These are phyloP conservation scores for Acanthamoeba castellanii DNA, from an alignment of 208 protist species.

Conservation along the genomic window DNA sequence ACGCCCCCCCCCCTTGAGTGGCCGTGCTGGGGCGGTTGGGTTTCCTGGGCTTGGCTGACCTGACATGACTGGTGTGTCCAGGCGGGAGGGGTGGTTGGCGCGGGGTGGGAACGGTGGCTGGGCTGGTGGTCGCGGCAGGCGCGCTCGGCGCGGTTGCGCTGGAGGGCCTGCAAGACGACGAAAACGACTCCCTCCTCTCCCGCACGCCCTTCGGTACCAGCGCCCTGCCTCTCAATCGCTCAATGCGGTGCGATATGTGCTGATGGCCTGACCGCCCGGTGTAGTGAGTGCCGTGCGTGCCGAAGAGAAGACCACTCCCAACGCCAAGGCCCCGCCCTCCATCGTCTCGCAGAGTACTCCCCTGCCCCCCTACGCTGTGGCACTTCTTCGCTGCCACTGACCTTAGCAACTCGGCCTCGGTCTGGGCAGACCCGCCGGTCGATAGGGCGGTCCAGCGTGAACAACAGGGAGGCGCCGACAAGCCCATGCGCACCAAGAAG, in stretches of 20 bases:
- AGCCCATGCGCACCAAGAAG: not conserved
- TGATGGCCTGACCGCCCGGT: not conserved
- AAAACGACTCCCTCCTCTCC: not conserved
- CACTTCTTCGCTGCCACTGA: not conserved
- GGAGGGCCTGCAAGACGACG: not conserved
- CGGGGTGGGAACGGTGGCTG: not conserved
- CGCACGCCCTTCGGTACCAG: not conserved
- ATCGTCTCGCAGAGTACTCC: constrained; percentile 6
- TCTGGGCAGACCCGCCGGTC: not conserved
- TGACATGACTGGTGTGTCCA: too few species aligned
- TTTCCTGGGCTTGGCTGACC: too few species aligned
- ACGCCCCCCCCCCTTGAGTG: too few species aligned
- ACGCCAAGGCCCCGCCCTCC: not conserved
- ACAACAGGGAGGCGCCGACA: not conserved
- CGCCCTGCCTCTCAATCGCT: not conserved
- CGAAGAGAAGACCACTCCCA: constrained; percentile 4
- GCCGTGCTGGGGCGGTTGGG: too few species aligned
- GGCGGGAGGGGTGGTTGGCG: not conserved
- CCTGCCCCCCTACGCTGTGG: not conserved
- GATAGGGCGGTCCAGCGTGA: not conserved
- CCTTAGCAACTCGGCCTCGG: not conserved
- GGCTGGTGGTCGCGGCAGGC: not conserved
- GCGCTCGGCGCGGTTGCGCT: not conserved
- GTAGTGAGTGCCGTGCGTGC: not conserved
- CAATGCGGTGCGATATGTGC: not conserved